Evolutionary conservation across 2,329 filamentous ascomycete species (phyloP), one percentile per base, ranked within the genome.

Genomic region (Apiospora phragmitis): DNA sequence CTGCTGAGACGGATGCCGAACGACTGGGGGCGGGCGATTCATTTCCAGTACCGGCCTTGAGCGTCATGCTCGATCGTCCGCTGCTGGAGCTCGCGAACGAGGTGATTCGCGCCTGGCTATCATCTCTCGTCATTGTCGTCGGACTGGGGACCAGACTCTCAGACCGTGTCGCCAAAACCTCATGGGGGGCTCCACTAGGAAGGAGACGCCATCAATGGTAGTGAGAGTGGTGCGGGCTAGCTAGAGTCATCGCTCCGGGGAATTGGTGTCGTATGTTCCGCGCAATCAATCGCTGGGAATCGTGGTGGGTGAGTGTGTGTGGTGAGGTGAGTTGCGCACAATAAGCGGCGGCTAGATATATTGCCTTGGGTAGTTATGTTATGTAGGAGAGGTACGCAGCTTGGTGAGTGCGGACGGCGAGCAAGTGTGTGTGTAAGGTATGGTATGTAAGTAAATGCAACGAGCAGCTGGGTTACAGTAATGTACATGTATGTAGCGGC

Each of bases 101-200:
- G 84, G 87, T 90, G 86, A 91, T 88, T 83, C 90, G 91, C 82
- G 86, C 85, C 77, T 82, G 82, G 77, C 84, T 83, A 80, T 92
- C 90, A 84, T 91, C 88, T 82, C 87, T 89, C 83, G 90, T 89
- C 91, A 93, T 93, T 82, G 83, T 89, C 82, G 81, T 82, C 38
- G n/a, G 43, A 45, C 55, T 38, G 55, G 55, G 55, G 18, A 62
- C 55, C 55, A 62, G 55, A 62, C 55, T 62, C 55, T 62, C 55
- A 62, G 55, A 38, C 55, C 55, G 55, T 62, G 55, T 62, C 55
- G 55, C 55, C 55, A 62, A 62, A 62, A 62, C 55, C 55, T 62
- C 55, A 62, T 62, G 29, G 32, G 70, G 73, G 73, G 70, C 73
- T 74, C 73, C 76, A 67, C 65, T 67, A 67, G 49, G 21, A 69